Base-by-base conservation (phyloP, 805 yeast species). In the Candida jianshihensis region DNA sequence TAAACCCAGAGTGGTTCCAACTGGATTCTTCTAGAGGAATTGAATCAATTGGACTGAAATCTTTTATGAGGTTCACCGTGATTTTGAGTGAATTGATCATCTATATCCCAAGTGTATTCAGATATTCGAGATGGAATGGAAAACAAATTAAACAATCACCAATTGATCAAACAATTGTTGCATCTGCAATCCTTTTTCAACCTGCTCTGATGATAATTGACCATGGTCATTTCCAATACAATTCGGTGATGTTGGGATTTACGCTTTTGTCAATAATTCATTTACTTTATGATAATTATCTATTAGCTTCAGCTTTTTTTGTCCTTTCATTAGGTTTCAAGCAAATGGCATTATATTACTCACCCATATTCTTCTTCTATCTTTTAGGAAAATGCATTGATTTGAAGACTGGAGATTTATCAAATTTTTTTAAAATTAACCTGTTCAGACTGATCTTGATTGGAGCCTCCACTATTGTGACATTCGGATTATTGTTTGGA, bases 221-320 rank as follows among this genome's bases (percentile, higher is more conserved):
- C 56, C 97, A 92, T 59, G 98, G 98, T 6, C 98, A 92, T 61
- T 92, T 92, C 63, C 98, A 94, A 61, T 90, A 78, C 61, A 94
- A 92, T 51, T 75, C 88, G 0, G 94, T 92, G 19, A 90, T 92
- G 97, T 71, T 92, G 25, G 98, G 98, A 0, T 64, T 90, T 14
- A 70, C 90, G 5, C 65, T 87, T 19, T 63, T 77, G 36, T 70
- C 95, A 0, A 62, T 92, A 30, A 74, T 73, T 36, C 79, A 78
- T 42, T 64, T 90, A 26, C 53, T 81, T 22, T 71, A 76, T 39
- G 84, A 77, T 21, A 75, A 77, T 50, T 70, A 75, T 37, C 68
- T 79, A 9, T 46, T 78, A 10, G 90, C 94, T 0, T 78, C 95
- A 4, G 58, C 83, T 2, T 78, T 81, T 63, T 92, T 89, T 57